These are phyloP conservation scores for Metarhizium album DNA, from an alignment of 2,329 filamentous ascomycete genomes.

Conservation along the genomic window DNA sequence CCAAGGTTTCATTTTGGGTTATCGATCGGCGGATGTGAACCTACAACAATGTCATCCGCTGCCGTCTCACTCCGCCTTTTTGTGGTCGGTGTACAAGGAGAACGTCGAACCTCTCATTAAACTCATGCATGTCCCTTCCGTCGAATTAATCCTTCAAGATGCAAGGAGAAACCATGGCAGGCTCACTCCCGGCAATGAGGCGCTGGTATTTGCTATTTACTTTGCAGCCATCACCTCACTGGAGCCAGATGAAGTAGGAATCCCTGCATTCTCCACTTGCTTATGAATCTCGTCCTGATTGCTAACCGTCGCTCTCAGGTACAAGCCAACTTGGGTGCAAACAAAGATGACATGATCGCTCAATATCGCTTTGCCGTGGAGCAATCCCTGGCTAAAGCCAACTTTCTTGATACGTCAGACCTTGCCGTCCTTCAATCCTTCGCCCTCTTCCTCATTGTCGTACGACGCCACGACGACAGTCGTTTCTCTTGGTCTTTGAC, in stretches of 20 bases:
- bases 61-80: conserved; percentile 51
- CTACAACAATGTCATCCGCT: conserved; percentile 53
- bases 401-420: conserved; percentile 47
- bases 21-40: conserved; percentile 59
- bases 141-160: conserved; percentile 50
- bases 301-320: conserved; percentile 11
- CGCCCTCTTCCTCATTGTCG: conserved; percentile 41
- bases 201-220: conserved; percentile 54
- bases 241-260: conserved; percentile 44
- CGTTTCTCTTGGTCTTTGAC: conserved; percentile 51
- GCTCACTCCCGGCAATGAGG: conserved; percentile 46
- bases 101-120: conserved; percentile 67
- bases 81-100: conserved; percentile 62
- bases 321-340: conserved; percentile 29
- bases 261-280: not conserved
- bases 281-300: not conserved
- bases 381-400: conserved; percentile 45
- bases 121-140: conserved; percentile 58
- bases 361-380: conserved; percentile 44
- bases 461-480: conserved; percentile 35
- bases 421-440: conserved; percentile 48
- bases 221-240: conserved; percentile 48
- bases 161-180: conserved; percentile 47
- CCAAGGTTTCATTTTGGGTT: conserved; percentile 63
- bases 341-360: conserved; percentile 32